Conservation (phyloP, 139 green algal species). For the Chlorella sorokiniana region DNA sequence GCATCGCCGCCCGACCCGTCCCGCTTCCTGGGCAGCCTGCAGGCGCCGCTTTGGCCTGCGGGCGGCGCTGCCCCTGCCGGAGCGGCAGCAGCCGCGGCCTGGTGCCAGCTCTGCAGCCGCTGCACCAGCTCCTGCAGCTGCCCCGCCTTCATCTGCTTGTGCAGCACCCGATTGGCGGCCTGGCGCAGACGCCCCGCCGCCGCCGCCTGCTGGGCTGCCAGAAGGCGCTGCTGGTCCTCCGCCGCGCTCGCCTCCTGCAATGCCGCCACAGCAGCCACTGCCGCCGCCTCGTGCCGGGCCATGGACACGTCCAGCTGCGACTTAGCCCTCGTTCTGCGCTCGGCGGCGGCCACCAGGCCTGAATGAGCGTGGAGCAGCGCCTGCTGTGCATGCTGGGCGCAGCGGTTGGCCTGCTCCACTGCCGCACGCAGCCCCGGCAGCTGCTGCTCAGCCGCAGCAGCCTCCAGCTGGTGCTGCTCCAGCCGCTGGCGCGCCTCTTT, state of each 20-base stretch:
- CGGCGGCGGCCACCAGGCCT: not conserved
- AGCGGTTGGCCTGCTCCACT: not conserved
- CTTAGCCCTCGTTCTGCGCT: not conserved
- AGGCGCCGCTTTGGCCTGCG: slow-evolving; percentile 19
- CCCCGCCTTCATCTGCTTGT: not conserved
- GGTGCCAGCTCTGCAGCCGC: slow-evolving; percentile 6
- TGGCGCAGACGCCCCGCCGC: not conserved
- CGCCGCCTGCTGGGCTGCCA: slow-evolving; percentile 1
- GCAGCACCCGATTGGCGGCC: slow-evolving; percentile 1
- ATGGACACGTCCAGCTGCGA: not conserved
- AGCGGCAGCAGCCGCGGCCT: not conserved
- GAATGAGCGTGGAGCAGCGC: not conserved
- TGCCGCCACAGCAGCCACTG: slow-evolving; percentile 23
- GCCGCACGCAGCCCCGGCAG: not conserved
- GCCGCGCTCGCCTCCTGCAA: slow-evolving; percentile 5
- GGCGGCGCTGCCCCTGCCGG: not conserved
- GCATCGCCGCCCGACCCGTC: not conserved
- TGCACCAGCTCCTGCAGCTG: slow-evolving; percentile 15
- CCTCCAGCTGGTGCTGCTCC: slow-evolving; percentile 21
- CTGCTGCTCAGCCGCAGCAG: not conserved
- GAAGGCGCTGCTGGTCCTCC: slow-evolving; percentile 21
- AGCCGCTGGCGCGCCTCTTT: slow-evolving; percentile 32
- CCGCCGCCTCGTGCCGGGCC: slow-evolving; percentile 2
- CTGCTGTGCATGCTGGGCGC: slow-evolving; percentile 1
- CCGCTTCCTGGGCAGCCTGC: slow-evolving; percentile 5